Conservation (phyloP, 78 protist genomes). For the Diacronema lutheri region DNA sequence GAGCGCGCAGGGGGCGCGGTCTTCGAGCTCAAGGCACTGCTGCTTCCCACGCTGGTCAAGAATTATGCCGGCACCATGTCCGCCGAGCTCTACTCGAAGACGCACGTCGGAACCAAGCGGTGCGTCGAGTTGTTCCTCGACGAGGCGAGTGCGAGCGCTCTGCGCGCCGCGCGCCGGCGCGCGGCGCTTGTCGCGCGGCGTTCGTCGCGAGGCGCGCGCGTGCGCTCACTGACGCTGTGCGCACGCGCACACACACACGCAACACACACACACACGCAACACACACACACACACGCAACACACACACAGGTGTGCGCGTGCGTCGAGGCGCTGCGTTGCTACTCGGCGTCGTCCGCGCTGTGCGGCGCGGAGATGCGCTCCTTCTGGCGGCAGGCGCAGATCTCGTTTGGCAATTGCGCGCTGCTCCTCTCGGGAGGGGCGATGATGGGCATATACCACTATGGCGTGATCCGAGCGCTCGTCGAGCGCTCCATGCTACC, state of each 20-base stretch:
- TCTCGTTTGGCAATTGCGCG: slow-evolving; percentile 16
- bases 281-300: too few species aligned
- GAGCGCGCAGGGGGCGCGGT: too few species aligned
- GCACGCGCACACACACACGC: too few species aligned
- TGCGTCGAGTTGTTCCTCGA: neutral
- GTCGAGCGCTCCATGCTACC: slow-evolving; percentile 12
- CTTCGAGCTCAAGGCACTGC: too few species aligned
- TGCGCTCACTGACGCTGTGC: too few species aligned
- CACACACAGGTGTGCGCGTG: neutral
- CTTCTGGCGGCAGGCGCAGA: neutral
- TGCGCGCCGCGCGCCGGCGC: too few species aligned
- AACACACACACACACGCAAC: too few species aligned
- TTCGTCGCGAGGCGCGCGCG: too few species aligned
- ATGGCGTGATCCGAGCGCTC: slow-evolving; percentile 32
- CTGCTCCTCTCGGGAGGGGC: slow-evolving; percentile 48
- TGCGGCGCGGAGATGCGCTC: rapidly evolving
- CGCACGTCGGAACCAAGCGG: slow-evolving; percentile 13
- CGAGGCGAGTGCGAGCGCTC: too few species aligned
- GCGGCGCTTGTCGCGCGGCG: too few species aligned
- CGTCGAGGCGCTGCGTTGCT: neutral
- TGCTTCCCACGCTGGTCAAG: too few species aligned
- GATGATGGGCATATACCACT: slow-evolving; percentile 24
- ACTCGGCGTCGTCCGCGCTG: neutral
- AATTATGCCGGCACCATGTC: too few species aligned
- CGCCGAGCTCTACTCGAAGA: neutral